Evolutionary conservation across 1,139 yeast genomes (phyloP).

Genomic region (Zygotorulaspora mrakii): DNA sequence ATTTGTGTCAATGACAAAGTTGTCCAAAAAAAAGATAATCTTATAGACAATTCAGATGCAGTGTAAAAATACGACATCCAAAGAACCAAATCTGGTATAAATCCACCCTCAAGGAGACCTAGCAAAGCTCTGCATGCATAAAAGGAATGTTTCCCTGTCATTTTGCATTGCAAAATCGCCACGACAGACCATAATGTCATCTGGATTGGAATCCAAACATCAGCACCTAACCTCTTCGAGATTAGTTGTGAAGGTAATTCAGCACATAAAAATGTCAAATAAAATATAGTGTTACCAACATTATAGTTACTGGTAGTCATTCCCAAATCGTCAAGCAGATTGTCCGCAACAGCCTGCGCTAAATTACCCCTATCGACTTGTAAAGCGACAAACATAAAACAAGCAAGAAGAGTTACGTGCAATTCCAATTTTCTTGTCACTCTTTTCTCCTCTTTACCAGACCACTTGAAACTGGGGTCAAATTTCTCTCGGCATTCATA

Average conservation of each 20-base stretch:
- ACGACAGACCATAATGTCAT: conserved; percentile 49
- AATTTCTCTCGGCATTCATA: conserved; percentile 45
- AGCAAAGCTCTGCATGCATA: conserved; percentile 43
- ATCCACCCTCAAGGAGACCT: conserved; percentile 54
- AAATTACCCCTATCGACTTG: conserved; percentile 52
- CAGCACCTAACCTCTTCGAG: conserved; percentile 51
- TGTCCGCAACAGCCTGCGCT: conserved; percentile 49
- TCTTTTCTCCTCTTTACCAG: conserved; percentile 42
- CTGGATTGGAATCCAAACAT: conserved; percentile 52
- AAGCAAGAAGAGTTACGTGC: conserved; percentile 46
- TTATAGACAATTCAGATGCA: conserved; percentile 44
- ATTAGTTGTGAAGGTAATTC: conserved; percentile 55
- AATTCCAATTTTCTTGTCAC: conserved; percentile 44
- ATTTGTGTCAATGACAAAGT: conserved; percentile 44
- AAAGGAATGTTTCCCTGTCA: conserved; percentile 40
- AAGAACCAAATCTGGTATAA: conserved; percentile 50
- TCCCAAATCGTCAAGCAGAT: conserved; percentile 43
- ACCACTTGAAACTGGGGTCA: conserved; percentile 48
- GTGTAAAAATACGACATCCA: conserved; percentile 57
- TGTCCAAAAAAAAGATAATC: conserved; percentile 51
- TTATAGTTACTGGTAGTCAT: conserved; percentile 49
- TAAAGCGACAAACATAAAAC: conserved; percentile 48
- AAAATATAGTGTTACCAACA: conserved; percentile 45
- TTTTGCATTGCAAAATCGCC: conserved; percentile 44
- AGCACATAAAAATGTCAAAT: conserved; percentile 44